Evolutionary conservation across 148 eudicot species (phyloP), one percentile per base, ranked within the genome.

Genomic region (Camellia lanceoleosa): DNA sequence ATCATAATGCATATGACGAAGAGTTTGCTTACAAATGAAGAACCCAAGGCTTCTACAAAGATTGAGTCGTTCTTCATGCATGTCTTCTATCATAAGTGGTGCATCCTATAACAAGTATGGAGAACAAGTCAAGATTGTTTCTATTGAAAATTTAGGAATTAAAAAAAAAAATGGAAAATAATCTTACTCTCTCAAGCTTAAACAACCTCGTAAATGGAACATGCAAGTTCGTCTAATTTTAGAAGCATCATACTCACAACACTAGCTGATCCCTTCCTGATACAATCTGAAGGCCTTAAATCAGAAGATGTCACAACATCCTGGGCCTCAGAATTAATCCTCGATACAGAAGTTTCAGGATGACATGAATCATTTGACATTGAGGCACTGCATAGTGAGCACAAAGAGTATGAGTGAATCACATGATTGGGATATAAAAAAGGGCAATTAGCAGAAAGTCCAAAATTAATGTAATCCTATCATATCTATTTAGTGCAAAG

Each of bases 51-150:
- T 84, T 91, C 94, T 77, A 90, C 90, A 63, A n/a, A n/a, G 94
- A 70, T 75, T 90, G 44, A 93, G 85, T 75, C 98, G 87, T 81
- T 95, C 98, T 83, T 95, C 98, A 86, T 93, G 99, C 98, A 96
- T 96, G 84, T 96, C 99, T 89, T 95, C 99, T 6, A 98, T 96
- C 99, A 96, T 96, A 76, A 86, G 89, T 76, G 98, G 99, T 77
- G 98, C 87, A 75, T 96, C 97, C 98, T 93, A 79, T 75, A 80
- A 80, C 55, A 80, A 82, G 58, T 78, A 77, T 59, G 79, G 11
- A n/a, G 20, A 69, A 66, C 56, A 73, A 55, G 1, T 79, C 51
- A 76, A 81, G 44, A 68, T 23, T 52, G 44, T 52, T 23, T 5
- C 18, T 76, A 46, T 55, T 9, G 30, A 56, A 73, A 19, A 59